A percentile compares a stretch with the other conserved stretches of the same genome.
These are phyloP conservation scores for Chlorella vulgaris DNA, from an alignment of 139 green algal genomes.

Conservation along the genomic window DNA sequence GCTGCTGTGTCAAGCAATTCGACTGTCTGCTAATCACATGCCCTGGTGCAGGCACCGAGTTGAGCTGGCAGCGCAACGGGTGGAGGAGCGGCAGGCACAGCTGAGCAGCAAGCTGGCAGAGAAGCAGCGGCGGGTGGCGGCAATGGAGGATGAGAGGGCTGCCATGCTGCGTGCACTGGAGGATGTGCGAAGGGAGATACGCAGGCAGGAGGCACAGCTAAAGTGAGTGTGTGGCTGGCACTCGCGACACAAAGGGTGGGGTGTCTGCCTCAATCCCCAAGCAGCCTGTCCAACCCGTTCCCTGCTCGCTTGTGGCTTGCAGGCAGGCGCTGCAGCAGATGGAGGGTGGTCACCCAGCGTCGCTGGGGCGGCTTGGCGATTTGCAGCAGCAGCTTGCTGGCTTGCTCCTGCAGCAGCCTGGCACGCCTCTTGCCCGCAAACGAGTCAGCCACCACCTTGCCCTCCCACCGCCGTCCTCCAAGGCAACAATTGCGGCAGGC, in stretches of 20 bases:
- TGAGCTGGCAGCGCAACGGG: conserved; percentile 18
- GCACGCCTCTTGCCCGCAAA: neutral
- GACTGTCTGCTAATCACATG: neutral
- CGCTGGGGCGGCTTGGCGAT: neutral
- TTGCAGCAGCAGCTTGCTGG: neutral
- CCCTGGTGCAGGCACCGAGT: conserved; percentile 12
- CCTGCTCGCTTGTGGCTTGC: neutral
- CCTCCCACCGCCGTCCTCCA: too few species aligned
- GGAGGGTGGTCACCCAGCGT: neutral
- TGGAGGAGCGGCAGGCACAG: conserved; percentile 19
- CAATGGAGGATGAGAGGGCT: conserved; percentile 20
- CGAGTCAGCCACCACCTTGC: neutral
- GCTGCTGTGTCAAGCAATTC: neutral
- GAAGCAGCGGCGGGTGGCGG: conserved; percentile 19
- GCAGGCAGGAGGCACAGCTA: neutral
- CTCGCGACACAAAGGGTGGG: neutral
- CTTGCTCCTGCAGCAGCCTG: conserved; percentile 4
- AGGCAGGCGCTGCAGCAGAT: conserved; percentile 15
- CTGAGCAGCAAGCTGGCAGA: neutral
- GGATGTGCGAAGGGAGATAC: neutral
- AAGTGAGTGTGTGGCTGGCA: neutral
- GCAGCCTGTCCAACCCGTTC: neutral
- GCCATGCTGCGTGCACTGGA: conserved; percentile 18
- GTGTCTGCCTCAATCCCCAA: neutral
- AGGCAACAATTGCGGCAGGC: neutral